These are phyloP conservation scores for Penstemon eatonii DNA, from an alignment of 257 asterid genomes.

Conservation along the genomic window DNA sequence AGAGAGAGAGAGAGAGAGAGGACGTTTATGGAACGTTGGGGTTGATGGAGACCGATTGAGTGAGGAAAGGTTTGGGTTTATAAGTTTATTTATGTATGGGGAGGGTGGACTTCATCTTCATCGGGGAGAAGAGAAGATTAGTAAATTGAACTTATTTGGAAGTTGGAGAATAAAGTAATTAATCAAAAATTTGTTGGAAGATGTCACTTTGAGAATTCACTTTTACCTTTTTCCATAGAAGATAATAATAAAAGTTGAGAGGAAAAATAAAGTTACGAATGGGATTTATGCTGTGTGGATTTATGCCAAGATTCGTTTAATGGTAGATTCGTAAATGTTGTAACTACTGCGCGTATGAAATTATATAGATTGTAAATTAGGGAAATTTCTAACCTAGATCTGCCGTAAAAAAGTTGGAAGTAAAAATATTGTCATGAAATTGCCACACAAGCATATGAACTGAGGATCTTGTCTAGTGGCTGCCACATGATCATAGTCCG, in stretches of 20 bases:
- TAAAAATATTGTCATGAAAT: too few species aligned
- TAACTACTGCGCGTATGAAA: too few species aligned
- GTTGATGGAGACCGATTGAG: constrained; percentile 22
- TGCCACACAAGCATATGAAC: too few species aligned
- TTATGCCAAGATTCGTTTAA: neutral
- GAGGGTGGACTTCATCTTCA: neutral
- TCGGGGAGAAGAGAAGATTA: neutral
- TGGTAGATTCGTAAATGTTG: too few species aligned
- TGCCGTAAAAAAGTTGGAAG: too few species aligned
- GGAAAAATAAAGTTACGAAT: neutral
- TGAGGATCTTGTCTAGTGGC: too few species aligned
- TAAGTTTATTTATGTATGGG: constrained; percentile 17
- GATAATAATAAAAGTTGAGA: constrained; percentile 4
- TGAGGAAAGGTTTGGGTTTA: constrained; percentile 15
- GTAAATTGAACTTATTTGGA: neutral
- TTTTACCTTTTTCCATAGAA: neutral
- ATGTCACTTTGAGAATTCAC: constrained; percentile 2
- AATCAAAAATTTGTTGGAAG: neutral
- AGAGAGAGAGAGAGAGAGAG: constrained; percentile 16
- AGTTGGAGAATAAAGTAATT: neutral
- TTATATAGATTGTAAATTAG: too few species aligned
- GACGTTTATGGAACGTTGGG: constrained; percentile 32
- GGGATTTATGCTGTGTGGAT: neutral
- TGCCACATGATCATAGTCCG: too few species aligned
- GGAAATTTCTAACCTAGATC: too few species aligned